A percentile compares a stretch with the other conserved stretches of the same genome.
phyloP scores from a whole-genome alignment of 2,329 filamentous ascomycete species.

The Arachnomyces sp. region DNA sequence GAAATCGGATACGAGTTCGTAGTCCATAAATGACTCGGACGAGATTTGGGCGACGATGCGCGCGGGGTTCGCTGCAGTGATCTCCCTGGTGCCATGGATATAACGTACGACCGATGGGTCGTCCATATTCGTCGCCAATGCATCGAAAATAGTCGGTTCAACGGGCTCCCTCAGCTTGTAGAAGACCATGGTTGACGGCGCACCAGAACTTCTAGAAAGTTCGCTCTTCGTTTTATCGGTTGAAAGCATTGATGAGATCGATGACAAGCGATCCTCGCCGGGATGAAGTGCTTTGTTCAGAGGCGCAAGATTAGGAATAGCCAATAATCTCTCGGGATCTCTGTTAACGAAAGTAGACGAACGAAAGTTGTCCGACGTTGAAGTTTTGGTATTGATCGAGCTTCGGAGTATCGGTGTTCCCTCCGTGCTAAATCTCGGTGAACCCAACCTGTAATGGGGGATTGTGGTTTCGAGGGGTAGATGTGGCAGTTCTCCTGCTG shows the following conservation, averaged over 20 bases:
- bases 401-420: slow-evolving; percentile 71
- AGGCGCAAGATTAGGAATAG: slow-evolving; percentile 19
- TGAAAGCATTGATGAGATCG: slow-evolving; percentile 28
- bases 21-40: slow-evolving; percentile 89
- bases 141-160: slow-evolving; percentile 62
- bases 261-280: slow-evolving; percentile 20
- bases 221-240: slow-evolving; percentile 23
- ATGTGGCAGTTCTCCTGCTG: slow-evolving; percentile 49
- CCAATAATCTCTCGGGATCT: slow-evolving; percentile 18
- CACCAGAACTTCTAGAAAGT: slow-evolving; percentile 24
- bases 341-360: slow-evolving; percentile 51
- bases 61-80: slow-evolving; percentile 81
- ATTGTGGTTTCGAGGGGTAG: slow-evolving; percentile 66
- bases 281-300: slow-evolving; percentile 18
- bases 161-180: slow-evolving; percentile 55
- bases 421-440: slow-evolving; percentile 66
- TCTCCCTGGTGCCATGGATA: slow-evolving; percentile 59
- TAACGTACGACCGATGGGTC: slow-evolving; percentile 77
- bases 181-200: slow-evolving; percentile 30
- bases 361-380: slow-evolving; percentile 59
- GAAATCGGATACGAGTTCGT: slow-evolving; percentile 94
- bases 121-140: slow-evolving; percentile 72
- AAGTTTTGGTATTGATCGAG: slow-evolving; percentile 64
- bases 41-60: slow-evolving; percentile 94
- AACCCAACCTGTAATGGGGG: slow-evolving; percentile 75